Evolutionary conservation across 1,284 basidiomycete species (phyloP), one percentile per base, ranked within the genome.

Genomic region (Malassezia slooffiae): DNA sequence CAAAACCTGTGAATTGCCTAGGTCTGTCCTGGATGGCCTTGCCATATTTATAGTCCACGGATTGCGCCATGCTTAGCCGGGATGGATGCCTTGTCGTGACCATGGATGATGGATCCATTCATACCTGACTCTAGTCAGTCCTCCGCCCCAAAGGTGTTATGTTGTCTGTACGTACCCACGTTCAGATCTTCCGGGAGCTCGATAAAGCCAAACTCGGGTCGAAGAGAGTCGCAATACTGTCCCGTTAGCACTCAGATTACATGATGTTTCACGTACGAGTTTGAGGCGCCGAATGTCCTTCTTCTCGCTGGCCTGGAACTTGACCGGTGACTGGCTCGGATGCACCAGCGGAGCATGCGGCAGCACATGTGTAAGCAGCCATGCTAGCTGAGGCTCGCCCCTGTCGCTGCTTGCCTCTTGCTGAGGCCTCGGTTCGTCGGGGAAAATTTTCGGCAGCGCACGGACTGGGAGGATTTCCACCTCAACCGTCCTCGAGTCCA

Each of bases 161-260:
- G n/a, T n/a, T 1, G 19, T 28, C 6, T 7, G 11, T 29, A 44
- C 44, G 38, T 41, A 43, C 46, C 40, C 11, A 37, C 36, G 11
- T 15, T 3, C 2, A 37, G 17, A 28, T 42, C 35, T 6, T 33
- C 31, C 7, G 46, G 46, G 12, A 68, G 46, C 49, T 65, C 63
- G 33, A 54, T 43, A 41, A 57, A 68, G 1, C 66, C 66, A 0
- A 67, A 58, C 23, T 68, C 62, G 9, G 62, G 62, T 8, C 40
- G 46, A 9, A 43, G 3, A 3, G 43, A 17, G 26, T 61, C 64
- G 19, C 28, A 32, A 30, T 53, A 51, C 64, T 41, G 38, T 17
- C n/a, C n/a, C n/a, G n/a, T n/a, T n/a, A 10, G 32, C 34, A 28
- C 19, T 43, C 26, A 24, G 31, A 51, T 41, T 50, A 41, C 16